Percentiles rank a stretch among this genome's conserved stretches.
Conservation (phyloP, 345 rosid species). For the Hevea brasiliensis region DNA sequence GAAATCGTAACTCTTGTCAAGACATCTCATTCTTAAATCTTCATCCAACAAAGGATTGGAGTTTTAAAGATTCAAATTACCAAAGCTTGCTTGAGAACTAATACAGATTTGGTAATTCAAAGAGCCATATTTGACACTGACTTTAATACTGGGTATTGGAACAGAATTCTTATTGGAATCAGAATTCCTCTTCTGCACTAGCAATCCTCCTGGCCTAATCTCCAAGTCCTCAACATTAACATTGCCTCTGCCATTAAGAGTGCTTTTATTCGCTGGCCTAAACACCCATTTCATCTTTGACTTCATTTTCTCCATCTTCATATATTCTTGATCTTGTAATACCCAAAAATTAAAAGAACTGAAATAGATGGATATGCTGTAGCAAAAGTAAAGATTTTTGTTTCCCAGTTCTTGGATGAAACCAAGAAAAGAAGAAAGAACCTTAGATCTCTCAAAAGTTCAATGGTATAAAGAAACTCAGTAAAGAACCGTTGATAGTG, state of each 20-base stretch:
- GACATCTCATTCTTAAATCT: not conserved
- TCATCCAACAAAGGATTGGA: not conserved
- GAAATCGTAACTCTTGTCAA: not conserved
- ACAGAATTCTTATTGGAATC: slow-evolving; percentile 18
- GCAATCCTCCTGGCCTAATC: slow-evolving; percentile 33
- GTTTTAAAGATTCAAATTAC: slow-evolving; percentile 5
- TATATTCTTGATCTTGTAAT: not conserved
- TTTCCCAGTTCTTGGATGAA: not conserved
- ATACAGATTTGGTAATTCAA: slow-evolving; percentile 19
- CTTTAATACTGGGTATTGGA: slow-evolving; percentile 22
- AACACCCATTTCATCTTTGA: slow-evolving; percentile 22
- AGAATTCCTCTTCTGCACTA: slow-evolving; percentile 30
- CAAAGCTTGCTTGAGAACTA: slow-evolving; percentile 31
- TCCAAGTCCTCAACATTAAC: slow-evolving; percentile 19
- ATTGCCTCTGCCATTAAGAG: slow-evolving; percentile 4
- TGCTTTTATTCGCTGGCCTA: slow-evolving; percentile 5
- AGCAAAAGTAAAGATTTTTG: no score
- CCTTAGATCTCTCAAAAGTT: slow-evolving; percentile 9
- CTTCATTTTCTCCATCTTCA: slow-evolving; percentile 18
- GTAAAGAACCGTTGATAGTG: not conserved
- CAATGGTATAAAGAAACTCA: not conserved
- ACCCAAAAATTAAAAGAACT: not conserved
- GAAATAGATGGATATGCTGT: no score
- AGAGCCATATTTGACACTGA: slow-evolving; percentile 28
- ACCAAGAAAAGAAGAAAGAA: slow-evolving; percentile 16